Evolutionary conservation across 2,329 filamentous ascomycete species (phyloP).

Genomic region (Venturia aucupariae): DNA sequence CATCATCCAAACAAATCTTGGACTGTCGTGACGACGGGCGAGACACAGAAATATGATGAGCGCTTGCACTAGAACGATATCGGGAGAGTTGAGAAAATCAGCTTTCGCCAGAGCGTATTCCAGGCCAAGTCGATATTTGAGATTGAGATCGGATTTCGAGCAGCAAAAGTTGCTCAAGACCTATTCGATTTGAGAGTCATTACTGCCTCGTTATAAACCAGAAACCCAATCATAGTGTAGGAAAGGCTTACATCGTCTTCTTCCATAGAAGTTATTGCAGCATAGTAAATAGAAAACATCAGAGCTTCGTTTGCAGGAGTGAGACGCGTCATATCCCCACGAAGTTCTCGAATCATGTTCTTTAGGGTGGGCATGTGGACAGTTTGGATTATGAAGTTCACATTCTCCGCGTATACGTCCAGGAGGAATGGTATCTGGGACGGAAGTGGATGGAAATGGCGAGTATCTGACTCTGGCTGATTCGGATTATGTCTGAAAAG

Average conservation of each 20-base stretch:
- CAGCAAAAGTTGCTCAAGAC: constrained; percentile 27
- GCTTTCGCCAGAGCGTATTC: constrained; percentile 59
- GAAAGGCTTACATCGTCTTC: constrained; percentile 42
- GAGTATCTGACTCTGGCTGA: constrained; percentile 24
- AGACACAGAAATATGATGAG: constrained; percentile 51
- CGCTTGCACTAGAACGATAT: constrained; percentile 58
- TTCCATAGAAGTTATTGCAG: constrained; percentile 47
- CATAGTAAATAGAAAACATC: constrained; percentile 50
- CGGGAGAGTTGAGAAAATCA: constrained; percentile 56
- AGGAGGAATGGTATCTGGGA: constrained; percentile 48
- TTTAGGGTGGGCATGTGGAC: constrained; percentile 39
- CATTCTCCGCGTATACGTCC: constrained; percentile 42
- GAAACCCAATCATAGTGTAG: neutral
- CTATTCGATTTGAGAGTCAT: constrained; percentile 36
- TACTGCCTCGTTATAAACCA: constrained; percentile 20
- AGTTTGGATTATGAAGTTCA: constrained; percentile 37
- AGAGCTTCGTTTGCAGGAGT: constrained; percentile 42
- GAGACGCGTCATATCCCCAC: constrained; percentile 25
- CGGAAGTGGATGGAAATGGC: constrained; percentile 41
- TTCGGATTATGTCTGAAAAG: constrained; percentile 40
- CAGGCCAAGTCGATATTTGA: constrained; percentile 46
- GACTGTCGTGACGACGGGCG: constrained; percentile 15
- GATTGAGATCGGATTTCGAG: constrained; percentile 36
- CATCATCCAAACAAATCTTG: constrained; percentile 53
- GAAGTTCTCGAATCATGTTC: constrained; percentile 31